Conservation (phyloP, 495 filamentous ascomycete species). For the Penicillium turbatum region DNA sequence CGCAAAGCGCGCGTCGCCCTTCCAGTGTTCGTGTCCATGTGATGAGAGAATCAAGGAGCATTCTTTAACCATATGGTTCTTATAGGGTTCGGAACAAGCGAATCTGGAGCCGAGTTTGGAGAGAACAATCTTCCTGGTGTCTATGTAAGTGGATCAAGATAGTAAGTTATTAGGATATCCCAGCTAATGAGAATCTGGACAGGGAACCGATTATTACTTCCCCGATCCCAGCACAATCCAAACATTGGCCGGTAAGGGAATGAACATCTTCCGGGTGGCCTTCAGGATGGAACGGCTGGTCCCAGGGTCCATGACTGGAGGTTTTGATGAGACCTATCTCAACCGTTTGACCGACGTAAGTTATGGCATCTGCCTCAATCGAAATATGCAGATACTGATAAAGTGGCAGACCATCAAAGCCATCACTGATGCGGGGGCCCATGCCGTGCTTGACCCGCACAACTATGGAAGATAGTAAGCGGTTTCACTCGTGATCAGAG, state of each 20-base stretch:
- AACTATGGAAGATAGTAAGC: constrained; percentile 57
- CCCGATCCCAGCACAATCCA: constrained; percentile 50
- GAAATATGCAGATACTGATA: not conserved
- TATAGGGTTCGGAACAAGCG: constrained; percentile 30
- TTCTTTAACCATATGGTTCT: not conserved
- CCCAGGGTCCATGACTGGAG: constrained; percentile 45
- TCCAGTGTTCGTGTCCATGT: constrained; percentile 17
- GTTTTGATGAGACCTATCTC: constrained; percentile 38
- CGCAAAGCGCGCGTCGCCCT: constrained; percentile 22
- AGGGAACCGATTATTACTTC: constrained; percentile 57
- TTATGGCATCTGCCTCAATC: not conserved
- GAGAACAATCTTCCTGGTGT: constrained; percentile 18
- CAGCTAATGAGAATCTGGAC: constrained; percentile 21
- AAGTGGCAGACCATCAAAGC: constrained; percentile 49
- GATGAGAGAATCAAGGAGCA: not conserved
- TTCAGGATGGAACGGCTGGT: constrained; percentile 67
- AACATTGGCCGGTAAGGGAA: constrained; percentile 54
- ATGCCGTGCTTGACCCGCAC: constrained; percentile 64
- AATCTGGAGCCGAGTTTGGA: constrained; percentile 30
- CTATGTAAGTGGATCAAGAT: constrained; percentile 10
- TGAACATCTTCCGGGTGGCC: constrained; percentile 66
- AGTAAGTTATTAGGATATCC: not conserved
- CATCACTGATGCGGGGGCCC: constrained; percentile 58
- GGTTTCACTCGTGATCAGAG: not conserved
- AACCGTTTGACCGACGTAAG: constrained; percentile 39